Evolutionary conservation across 208 protist genomes (phyloP), one percentile per base, ranked within the genome.

Genomic region (Trypanosoma avium): DNA sequence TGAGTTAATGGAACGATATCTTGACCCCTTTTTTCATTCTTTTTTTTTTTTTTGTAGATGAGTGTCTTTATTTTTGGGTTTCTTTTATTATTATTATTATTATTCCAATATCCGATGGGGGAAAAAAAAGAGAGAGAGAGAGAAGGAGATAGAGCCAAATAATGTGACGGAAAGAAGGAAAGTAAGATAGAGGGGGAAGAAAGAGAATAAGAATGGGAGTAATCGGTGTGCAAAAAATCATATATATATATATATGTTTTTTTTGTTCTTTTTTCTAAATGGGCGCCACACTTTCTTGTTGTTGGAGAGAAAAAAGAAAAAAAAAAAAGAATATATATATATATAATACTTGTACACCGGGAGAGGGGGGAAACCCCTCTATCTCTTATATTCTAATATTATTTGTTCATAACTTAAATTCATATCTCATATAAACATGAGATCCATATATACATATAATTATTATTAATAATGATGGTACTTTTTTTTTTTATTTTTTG

Each of bases 81-180:
- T n/a, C n/a, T n/a, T n/a, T n/a, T 58, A 58, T 58, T 58, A 58
- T 58, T 58, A 58, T 58, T 58, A 58, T 58, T 58, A 33, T 58
- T 58, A 58, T 58, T 58, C 4, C 35, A 36, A 58, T 58, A 36
- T 13, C 35, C 35, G 35, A 29, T 38, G 45, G 15, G 35, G 12
- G 2, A 35, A 59, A 29, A 54, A 22, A 19, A 49, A 63, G 4
- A 56, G 26, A 56, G 38, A 60, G 9, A 60, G 26, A 17, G 1
- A 56, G n/a, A n/a, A n/a, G n/a, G n/a, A n/a, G n/a, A n/a, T n/a
- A n/a, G n/a, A n/a, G n/a, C n/a, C n/a, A 26, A 60, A 10, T 59
- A 22, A 53, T 26, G 33, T 50, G 26, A n/a, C 2, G 22, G 38
- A 38, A 67, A 8, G 30, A 66, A 50, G 24, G 33, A 42, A 42